phyloP scores from a whole-genome alignment of 768 basidiomycete genomes.

The Naganishia onofrii region DNA sequence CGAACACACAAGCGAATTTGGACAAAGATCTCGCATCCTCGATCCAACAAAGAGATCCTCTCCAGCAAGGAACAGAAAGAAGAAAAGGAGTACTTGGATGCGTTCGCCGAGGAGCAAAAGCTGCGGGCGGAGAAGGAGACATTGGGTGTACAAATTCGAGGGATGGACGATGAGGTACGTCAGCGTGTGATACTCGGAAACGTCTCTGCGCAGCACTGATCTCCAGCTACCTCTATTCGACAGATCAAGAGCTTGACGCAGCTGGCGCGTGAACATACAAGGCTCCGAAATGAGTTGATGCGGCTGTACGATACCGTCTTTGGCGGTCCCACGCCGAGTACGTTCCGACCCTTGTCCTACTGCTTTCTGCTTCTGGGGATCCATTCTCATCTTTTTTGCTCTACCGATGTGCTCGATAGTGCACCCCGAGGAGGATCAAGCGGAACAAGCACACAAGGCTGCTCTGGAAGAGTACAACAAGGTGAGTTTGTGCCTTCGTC shows the following conservation, averaged over 20 bases:
- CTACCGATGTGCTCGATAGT: background rate
- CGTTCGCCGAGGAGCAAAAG: constrained; percentile 27
- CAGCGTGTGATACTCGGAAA: too few species aligned
- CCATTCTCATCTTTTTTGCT: too few species aligned
- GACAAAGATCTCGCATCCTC: constrained; percentile 28
- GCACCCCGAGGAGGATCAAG: constrained; percentile 31
- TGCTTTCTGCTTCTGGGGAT: too few species aligned
- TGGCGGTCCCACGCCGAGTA: constrained; percentile 25
- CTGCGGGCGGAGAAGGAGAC: constrained; percentile 26
- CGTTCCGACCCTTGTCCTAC: background rate
- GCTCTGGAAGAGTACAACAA: constrained; percentile 25
- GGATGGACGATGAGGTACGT: constrained; percentile 32
- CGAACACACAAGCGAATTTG: constrained; percentile 30
- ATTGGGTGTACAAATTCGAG: constrained; percentile 16
- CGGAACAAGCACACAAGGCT: constrained; percentile 23
- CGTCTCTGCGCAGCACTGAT: too few species aligned
- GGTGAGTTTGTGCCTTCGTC: background rate
- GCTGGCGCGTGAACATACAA: constrained; percentile 23
- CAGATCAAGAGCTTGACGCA: constrained; percentile 28
- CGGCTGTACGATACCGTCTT: constrained; percentile 26
- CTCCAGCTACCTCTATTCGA: too few species aligned
- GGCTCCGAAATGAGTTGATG: constrained; percentile 24
- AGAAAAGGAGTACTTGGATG: constrained; percentile 32
- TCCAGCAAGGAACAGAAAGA: constrained; percentile 30
- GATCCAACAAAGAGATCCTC: constrained; percentile 24